Percentiles rank a stretch among this genome's conserved stretches.
phyloP scores from a whole-genome alignment of 805 yeast genomes.

The Kazachstania viticola region DNA sequence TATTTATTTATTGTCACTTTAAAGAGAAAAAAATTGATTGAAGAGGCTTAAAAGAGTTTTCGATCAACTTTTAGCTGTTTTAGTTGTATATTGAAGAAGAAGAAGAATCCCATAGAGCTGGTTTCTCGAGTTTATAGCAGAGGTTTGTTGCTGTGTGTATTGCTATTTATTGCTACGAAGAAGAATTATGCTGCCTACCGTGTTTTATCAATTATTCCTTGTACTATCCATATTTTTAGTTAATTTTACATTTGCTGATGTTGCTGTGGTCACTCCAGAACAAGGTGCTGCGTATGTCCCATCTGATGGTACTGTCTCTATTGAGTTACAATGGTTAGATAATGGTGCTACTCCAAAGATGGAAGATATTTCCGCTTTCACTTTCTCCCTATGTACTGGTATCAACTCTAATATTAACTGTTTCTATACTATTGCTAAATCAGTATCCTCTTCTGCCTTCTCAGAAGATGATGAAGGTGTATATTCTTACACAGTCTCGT shows the following conservation, averaged over 20 bases:
- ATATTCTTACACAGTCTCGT: constrained; percentile 30
- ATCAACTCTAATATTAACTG: constrained; percentile 37
- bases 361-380: constrained; percentile 31
- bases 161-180: too few relatives aligned
- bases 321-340: constrained; percentile 42
- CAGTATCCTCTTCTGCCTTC: constrained; percentile 24
- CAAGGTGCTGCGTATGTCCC: constrained; percentile 13
- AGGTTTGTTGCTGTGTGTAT: background rate
- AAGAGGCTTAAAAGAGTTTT: too few relatives aligned
- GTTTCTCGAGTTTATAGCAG: too few relatives aligned
- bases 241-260: constrained; percentile 14
- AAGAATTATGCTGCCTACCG: too few relatives aligned
- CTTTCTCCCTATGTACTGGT: constrained; percentile 61
- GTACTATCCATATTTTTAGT: background rate
- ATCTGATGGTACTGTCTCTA: constrained; percentile 18
- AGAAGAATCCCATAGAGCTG: too few relatives aligned
- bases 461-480: constrained; percentile 7
- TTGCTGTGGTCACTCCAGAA: constrained; percentile 16
- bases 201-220: too few relatives aligned
- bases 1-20: too few relatives aligned
- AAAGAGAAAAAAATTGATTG: too few relatives aligned
- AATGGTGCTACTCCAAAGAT: constrained; percentile 40
- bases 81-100: too few relatives aligned
- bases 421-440: constrained; percentile 23
- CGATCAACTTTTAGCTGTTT: too few relatives aligned